Conservation (phyloP, 495 filamentous ascomycete species). For the Astrothelium macrocarpum region DNA sequence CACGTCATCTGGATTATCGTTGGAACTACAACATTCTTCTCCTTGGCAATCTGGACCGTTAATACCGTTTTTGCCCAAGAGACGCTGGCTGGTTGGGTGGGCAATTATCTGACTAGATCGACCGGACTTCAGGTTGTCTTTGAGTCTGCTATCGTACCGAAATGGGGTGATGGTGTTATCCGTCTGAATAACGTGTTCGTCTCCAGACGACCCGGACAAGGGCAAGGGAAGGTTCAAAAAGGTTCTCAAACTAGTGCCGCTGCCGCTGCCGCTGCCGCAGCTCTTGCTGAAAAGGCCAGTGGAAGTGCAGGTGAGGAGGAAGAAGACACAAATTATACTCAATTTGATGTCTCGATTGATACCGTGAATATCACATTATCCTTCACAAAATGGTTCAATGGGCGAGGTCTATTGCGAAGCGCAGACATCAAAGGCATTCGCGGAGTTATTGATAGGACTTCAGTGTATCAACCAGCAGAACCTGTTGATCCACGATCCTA, state of each 20-base stretch:
- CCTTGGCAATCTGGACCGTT: conserved; percentile 73
- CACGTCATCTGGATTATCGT: conserved; percentile 91
- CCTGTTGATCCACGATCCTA: conserved; percentile 76
- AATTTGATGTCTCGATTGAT: conserved; percentile 91
- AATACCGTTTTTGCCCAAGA: conserved; percentile 98
- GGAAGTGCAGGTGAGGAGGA: conserved; percentile 45
- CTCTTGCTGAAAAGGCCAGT: conserved; percentile 49
- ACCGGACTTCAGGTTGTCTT: conserved; percentile 95
- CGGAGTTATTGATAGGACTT: conserved; percentile 85
- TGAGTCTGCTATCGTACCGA: conserved; percentile 93
- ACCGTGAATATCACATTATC: conserved; percentile 96
- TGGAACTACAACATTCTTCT: conserved; percentile 96
- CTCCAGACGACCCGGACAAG: conserved; percentile 77
- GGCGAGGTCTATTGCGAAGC: conserved; percentile 81
- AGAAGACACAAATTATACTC: conserved; percentile 93
- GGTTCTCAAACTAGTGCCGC: conserved; percentile 80
- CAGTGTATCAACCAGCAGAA: conserved; percentile 60
- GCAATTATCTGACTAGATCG: conserved; percentile 90
- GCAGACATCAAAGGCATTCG: conserved; percentile 93
- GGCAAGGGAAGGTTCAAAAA: conserved; percentile 69
- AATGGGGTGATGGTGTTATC: conserved; percentile 89
- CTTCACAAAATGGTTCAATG: conserved; percentile 95
- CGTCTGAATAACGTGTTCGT: conserved; percentile 96
- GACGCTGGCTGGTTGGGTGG: conserved; percentile 84
- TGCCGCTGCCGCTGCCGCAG: conserved; percentile 58